Conservation (phyloP, 495 filamentous ascomycete genomes). For the Alectoria sarmentosa region DNA sequence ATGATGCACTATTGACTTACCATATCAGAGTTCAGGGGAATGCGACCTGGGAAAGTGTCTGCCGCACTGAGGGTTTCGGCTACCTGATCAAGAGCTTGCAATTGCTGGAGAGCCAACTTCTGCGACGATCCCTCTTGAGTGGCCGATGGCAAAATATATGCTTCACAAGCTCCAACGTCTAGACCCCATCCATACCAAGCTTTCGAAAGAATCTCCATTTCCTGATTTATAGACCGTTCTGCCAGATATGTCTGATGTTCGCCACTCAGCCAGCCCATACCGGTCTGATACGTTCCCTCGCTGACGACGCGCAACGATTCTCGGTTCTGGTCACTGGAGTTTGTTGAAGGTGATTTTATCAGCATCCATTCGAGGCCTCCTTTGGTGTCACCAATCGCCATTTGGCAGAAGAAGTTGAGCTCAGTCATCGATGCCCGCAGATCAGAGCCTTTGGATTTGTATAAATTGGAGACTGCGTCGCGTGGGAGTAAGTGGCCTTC, state of each 20-base stretch:
- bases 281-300: slow-evolving; percentile 64
- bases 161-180: slow-evolving; percentile 23
- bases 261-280: slow-evolving; percentile 70
- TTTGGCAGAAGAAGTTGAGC: slow-evolving; percentile 93
- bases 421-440: slow-evolving; percentile 79
- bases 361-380: slow-evolving; percentile 88
- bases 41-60: slow-evolving; percentile 18
- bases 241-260: slow-evolving; percentile 35
- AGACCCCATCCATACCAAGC: slow-evolving; percentile 51
- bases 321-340: slow-evolving; percentile 58
- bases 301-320: slow-evolving; percentile 73
- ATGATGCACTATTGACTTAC: not conserved
- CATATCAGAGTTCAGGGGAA: slow-evolving; percentile 9
- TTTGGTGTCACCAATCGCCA: slow-evolving; percentile 82
- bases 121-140: not conserved
- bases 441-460: slow-evolving; percentile 57
- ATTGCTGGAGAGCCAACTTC: not conserved
- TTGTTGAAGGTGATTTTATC: slow-evolving; percentile 61
- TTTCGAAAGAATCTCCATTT: slow-evolving; percentile 49
- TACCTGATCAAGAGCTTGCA: slow-evolving; percentile 12
- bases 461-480: slow-evolving; percentile 60
- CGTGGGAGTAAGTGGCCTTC: slow-evolving; percentile 81
- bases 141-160: not conserved
- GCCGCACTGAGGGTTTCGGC: slow-evolving; percentile 23
- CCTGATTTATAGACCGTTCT: slow-evolving; percentile 26